These are phyloP conservation scores for Wickerhamomyces kurtzmanii DNA, from an alignment of 805 yeast species.

Conservation along the genomic window DNA sequence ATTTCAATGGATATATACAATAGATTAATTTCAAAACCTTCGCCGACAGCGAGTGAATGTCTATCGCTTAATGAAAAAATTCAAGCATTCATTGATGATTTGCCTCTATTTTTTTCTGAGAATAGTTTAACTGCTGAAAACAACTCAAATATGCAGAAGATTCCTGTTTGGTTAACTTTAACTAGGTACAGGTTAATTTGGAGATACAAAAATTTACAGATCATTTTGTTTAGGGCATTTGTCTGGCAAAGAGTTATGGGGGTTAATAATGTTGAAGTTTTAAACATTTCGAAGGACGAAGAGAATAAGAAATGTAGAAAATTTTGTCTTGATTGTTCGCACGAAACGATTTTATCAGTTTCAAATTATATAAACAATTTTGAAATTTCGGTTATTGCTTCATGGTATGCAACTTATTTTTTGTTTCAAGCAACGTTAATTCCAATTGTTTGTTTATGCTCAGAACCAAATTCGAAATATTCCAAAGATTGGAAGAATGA, in stretches of 20 bases:
- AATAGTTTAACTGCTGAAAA: conserved; percentile 21
- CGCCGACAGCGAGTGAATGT: conserved; percentile 39
- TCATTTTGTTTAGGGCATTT: conserved; percentile 44
- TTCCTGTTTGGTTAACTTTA: conserved; percentile 44
- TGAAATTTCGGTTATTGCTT: conserved; percentile 34
- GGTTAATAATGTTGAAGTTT: conserved; percentile 21
- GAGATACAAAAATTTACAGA: conserved; percentile 48
- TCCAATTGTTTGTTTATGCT: conserved; percentile 42
- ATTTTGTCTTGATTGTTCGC: conserved; percentile 41
- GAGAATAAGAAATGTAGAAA: conserved; percentile 39
- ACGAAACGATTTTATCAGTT: conserved; percentile 41
- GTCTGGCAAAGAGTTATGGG: conserved; percentile 42
- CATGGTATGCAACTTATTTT: conserved; percentile 59
- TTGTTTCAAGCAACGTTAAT: conserved; percentile 54
- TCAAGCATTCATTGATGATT: conserved; percentile 24
- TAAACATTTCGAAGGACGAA: conserved; percentile 23
- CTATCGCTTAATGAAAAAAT: conserved; percentile 35
- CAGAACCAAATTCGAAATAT: conserved; percentile 37
- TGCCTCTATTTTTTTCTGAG: conserved; percentile 40
- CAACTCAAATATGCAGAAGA: conserved; percentile 6
- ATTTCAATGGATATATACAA: conserved; percentile 39
- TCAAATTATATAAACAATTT: conserved; percentile 24
- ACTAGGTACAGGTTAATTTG: conserved; percentile 44
- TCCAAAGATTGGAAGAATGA: conserved; percentile 33
- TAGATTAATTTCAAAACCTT: conserved; percentile 33